phyloP scores from a whole-genome alignment of 2,329 filamentous ascomycete species.

The Gyromitra esculenta region DNA sequence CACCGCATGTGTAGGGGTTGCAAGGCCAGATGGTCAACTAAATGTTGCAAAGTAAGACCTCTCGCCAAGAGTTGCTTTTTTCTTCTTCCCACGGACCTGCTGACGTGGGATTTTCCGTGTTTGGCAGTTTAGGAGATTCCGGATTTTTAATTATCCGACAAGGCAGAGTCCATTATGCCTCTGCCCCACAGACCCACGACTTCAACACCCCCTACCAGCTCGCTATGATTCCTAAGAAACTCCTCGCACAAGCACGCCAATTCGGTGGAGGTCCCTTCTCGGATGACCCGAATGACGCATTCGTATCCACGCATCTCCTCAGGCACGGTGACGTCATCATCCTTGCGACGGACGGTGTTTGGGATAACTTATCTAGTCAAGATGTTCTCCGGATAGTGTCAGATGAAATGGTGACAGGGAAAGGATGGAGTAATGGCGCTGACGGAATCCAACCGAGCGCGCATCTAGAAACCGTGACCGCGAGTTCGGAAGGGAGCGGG shows the following conservation, averaged over 20 bases:
- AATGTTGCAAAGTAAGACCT: slow-evolving; percentile 80
- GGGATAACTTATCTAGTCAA: slow-evolving; percentile 93
- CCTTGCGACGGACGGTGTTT: slow-evolving; percentile 92
- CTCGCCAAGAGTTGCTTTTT: slow-evolving; percentile 24
- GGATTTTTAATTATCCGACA: slow-evolving; percentile 88
- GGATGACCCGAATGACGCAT: slow-evolving; percentile 85
- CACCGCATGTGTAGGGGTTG: slow-evolving; percentile 88
- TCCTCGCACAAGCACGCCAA: slow-evolving; percentile 79
- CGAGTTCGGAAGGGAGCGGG: slow-evolving; percentile 42
- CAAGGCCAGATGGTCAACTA: slow-evolving; percentile 75
- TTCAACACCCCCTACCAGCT: slow-evolving; percentile 99
- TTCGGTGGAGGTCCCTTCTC: slow-evolving; percentile 85
- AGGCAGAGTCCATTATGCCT: slow-evolving; percentile 84
- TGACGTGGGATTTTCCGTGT: slow-evolving; percentile 47
- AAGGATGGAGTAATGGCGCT: slow-evolving; percentile 75
- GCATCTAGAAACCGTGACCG: slow-evolving; percentile 63
- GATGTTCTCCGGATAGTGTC: slow-evolving; percentile 85
- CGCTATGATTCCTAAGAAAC: slow-evolving; percentile 81
- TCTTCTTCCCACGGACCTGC: slow-evolving; percentile 27
- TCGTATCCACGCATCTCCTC: slow-evolving; percentile 77
- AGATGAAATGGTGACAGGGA: slow-evolving; percentile 75
- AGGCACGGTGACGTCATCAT: slow-evolving; percentile 93
- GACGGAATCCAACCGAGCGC: slow-evolving; percentile 72
- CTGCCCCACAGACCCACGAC: slow-evolving; percentile 88
- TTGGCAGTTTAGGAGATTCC: slow-evolving; percentile 79